phyloP scores from a whole-genome alignment of 805 yeast genomes.

The Komagataella pastoris region DNA sequence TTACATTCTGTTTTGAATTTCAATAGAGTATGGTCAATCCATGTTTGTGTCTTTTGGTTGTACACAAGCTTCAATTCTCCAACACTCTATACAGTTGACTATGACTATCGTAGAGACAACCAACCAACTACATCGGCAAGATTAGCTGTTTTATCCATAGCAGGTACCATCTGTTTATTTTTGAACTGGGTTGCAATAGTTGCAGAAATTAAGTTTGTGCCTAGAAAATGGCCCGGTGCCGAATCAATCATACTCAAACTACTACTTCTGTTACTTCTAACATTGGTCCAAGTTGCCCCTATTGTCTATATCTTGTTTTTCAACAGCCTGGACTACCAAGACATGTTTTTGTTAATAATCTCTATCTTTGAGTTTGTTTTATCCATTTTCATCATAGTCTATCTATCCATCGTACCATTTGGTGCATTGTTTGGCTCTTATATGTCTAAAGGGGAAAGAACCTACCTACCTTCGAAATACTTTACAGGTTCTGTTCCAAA shows the following conservation, averaged over 20 bases:
- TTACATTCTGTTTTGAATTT: constrained; percentile 34
- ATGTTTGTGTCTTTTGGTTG: constrained; percentile 36
- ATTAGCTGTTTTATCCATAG: constrained; percentile 29
- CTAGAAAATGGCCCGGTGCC: constrained; percentile 35
- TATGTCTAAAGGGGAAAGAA: constrained; percentile 10
- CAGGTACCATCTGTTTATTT: constrained; percentile 27
- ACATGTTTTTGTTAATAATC: constrained; percentile 20
- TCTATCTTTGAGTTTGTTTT: constrained; percentile 27
- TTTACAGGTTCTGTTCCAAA: constrained; percentile 31
- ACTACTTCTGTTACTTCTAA: constrained; percentile 15
- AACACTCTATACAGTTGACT: constrained; percentile 29
- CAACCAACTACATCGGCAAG: constrained; percentile 30
- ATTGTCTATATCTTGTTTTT: constrained; percentile 23
- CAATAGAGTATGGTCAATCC: constrained; percentile 40
- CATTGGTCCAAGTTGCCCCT: constrained; percentile 24
- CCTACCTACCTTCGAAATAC: constrained; percentile 11
- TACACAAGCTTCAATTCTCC: constrained; percentile 38
- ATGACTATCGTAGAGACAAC: constrained; percentile 24
- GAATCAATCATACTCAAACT: constrained; percentile 22
- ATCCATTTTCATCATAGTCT: constrained; percentile 27
- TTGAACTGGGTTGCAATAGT: constrained; percentile 25
- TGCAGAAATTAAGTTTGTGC: constrained; percentile 30
- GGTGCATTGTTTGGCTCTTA: constrained; percentile 17
- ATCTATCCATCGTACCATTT: constrained; percentile 28
- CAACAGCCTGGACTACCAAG: constrained; percentile 21